Evolutionary conservation across 176 grass and related monocot species (phyloP), one percentile per base, ranked within the genome.

Genomic region (Lolium multiflorum): DNA sequence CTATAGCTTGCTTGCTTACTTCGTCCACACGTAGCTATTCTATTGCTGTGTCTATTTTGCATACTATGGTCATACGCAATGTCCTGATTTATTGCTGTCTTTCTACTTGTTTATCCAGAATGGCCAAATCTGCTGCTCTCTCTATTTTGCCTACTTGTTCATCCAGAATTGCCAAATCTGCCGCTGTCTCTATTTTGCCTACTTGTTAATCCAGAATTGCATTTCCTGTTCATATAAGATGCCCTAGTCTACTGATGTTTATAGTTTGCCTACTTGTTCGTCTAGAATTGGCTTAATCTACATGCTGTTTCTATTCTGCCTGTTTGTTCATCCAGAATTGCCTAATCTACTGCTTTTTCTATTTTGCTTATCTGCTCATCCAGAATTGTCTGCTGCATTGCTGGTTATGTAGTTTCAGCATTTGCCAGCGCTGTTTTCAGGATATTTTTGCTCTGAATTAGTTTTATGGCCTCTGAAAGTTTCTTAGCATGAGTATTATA

Each of bases 401-500:
- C n/a, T 75, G 72, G 1, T 68, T 76, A n/a, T 80, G 18, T 58
- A 10, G 8, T 83, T 71, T 7, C 64, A 43, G 22, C 3, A 24
- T 17, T 59, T 51, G 71, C 9, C 24, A 35, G 59, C 70, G 15
- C 2, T 61, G 43, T 31, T 43, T 76, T 28, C 13, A 61, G 39
- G 39, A 41, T 6, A 6, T 7, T 60, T 13, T 28, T 63, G 77
- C 31, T 77, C 82, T 8, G 6, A 78, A 69, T 7, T 58, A 35
- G 47, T 25, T 24, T 25, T 24, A 79, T 83, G 80, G 5, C 80
- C 14, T 66, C 12, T 60, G 21, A 56, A 50, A 70, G 85, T 55
- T 85, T 47, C 77, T 81, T 88, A 80, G 85, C 58, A 49, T 67
- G 26, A 54, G 13, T 35, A 86, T 62, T 71, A 71, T 7, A 77